Evolutionary conservation across 257 asterid species (phyloP).

Genomic region (Nicotiana knightiana): DNA sequence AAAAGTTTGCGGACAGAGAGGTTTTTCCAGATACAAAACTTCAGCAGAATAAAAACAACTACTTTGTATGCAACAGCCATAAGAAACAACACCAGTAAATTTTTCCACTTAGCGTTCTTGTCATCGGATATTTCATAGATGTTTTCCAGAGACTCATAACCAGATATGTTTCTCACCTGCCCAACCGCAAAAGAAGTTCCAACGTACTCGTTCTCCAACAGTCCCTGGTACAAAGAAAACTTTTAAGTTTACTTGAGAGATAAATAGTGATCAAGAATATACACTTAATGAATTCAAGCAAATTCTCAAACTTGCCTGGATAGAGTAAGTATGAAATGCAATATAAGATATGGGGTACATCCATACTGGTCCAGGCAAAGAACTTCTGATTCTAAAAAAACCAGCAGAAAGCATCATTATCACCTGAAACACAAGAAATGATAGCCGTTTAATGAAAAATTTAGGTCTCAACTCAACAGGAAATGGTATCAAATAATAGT

Average conservation of each 20-base stretch:
- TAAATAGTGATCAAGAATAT: background rate
- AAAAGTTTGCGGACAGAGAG: conserved; percentile 28
- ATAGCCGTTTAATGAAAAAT: background rate
- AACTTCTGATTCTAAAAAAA: conserved; percentile 73
- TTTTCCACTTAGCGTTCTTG: conserved; percentile 67
- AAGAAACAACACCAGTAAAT: conserved; percentile 56
- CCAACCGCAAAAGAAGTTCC: conserved; percentile 84
- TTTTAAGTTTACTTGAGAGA: background rate
- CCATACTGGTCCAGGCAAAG: conserved; percentile 75
- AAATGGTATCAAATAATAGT: background rate
- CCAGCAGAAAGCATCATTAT: conserved; percentile 93
- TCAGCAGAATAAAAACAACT: conserved; percentile 49
- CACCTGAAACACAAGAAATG: conserved; percentile 40
- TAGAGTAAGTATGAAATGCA: conserved; percentile 81
- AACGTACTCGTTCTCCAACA: conserved; percentile 81
- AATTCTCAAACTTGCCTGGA: conserved; percentile 57
- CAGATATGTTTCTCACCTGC: conserved; percentile 77
- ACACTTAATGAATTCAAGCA: background rate
- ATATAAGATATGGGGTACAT: conserved; percentile 83
- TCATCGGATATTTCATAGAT: conserved; percentile 58
- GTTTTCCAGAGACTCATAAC: conserved; percentile 66
- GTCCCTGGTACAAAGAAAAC: conserved; percentile 47
- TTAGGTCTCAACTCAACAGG: background rate
- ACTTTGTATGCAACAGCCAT: conserved; percentile 83
- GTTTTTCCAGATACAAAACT: conserved; percentile 46